phyloP scores from a whole-genome alignment of 805 yeast genomes.

The Candida argentea region DNA sequence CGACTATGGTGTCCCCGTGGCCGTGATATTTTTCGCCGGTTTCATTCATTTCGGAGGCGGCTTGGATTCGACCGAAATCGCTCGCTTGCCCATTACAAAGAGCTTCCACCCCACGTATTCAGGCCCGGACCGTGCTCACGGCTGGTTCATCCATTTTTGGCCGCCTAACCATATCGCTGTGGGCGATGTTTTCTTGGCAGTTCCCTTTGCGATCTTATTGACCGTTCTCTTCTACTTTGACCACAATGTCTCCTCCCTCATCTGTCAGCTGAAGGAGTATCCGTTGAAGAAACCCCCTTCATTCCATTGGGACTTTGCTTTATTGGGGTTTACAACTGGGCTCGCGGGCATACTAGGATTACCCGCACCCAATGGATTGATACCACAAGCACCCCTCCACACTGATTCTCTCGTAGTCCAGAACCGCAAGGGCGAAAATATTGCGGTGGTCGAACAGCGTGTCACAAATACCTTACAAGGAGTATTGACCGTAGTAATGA shows the following conservation, averaged over 20 bases:
- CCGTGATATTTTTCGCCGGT: slow-evolving; percentile 86
- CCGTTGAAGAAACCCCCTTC: slow-evolving; percentile 80
- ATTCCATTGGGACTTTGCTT: slow-evolving; percentile 85
- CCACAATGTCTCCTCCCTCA: slow-evolving; percentile 87
- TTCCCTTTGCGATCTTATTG: slow-evolving; percentile 84
- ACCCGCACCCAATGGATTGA: slow-evolving; percentile 94
- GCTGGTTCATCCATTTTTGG: slow-evolving; percentile 81
- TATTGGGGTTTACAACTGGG: slow-evolving; percentile 82
- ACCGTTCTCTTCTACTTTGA: slow-evolving; percentile 87
- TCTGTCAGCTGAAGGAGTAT: slow-evolving; percentile 78
- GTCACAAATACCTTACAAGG: slow-evolving; percentile 83
- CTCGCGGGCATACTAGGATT: slow-evolving; percentile 79
- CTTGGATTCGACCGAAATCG: slow-evolving; percentile 45
- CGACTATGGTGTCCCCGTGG: slow-evolving; percentile 79
- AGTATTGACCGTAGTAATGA: slow-evolving; percentile 68
- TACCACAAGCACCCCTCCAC: slow-evolving; percentile 95
- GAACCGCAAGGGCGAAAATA: slow-evolving; percentile 27
- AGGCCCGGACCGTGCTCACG: slow-evolving; percentile 33
- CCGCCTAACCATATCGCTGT: slow-evolving; percentile 43
- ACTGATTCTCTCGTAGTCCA: slow-evolving; percentile 65
- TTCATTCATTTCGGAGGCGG: slow-evolving; percentile 87
- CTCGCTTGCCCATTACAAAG: slow-evolving; percentile 55
- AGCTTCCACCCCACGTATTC: slow-evolving; percentile 64
- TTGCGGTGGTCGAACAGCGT: slow-evolving; percentile 79
- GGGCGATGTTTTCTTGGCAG: slow-evolving; percentile 73